Evolutionary conservation across 2,329 filamentous ascomycete species (phyloP).

Genomic region (Coniella vitis): DNA sequence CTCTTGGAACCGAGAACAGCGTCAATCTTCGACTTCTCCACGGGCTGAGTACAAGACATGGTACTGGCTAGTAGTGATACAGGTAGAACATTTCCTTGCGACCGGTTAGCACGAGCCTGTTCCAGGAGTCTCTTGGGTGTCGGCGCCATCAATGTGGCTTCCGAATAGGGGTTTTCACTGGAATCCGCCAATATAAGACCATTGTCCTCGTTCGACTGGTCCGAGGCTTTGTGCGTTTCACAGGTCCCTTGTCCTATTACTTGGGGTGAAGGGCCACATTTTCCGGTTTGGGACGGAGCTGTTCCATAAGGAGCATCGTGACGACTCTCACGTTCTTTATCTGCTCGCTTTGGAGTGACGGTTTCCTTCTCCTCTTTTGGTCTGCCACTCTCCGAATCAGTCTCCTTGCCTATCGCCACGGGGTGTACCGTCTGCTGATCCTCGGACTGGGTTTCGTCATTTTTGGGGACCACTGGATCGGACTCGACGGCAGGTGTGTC

Average conservation of each 20-base stretch:
- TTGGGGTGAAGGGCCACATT: neutral
- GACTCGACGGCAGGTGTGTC: neutral
- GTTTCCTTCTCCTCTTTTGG: constrained; percentile 3
- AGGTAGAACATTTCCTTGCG: neutral
- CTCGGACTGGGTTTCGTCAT: constrained; percentile 6
- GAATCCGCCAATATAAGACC: neutral
- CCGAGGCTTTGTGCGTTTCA: neutral
- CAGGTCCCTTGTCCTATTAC: neutral
- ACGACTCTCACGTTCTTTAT: neutral
- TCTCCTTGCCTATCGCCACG: constrained; percentile 4
- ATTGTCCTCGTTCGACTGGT: neutral
- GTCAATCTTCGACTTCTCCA: neutral
- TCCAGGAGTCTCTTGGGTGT: constrained; percentile 1
- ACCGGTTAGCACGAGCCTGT: neutral
- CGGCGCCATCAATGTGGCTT: constrained; percentile 5
- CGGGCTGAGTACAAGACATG: neutral
- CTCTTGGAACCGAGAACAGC: constrained; percentile 8
- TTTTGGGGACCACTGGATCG: neutral
- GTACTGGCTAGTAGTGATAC: neutral
- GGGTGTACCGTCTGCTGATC: constrained; percentile 11
- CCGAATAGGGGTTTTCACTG: neutral
- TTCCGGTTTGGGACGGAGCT: too few relatives aligned
- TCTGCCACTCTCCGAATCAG: constrained; percentile 2
- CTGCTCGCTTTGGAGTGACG: neutral
- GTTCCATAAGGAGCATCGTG: too few relatives aligned